These are phyloP conservation scores for Capsicum pubescens DNA, from an alignment of 257 asterid species.

Conservation along the genomic window DNA sequence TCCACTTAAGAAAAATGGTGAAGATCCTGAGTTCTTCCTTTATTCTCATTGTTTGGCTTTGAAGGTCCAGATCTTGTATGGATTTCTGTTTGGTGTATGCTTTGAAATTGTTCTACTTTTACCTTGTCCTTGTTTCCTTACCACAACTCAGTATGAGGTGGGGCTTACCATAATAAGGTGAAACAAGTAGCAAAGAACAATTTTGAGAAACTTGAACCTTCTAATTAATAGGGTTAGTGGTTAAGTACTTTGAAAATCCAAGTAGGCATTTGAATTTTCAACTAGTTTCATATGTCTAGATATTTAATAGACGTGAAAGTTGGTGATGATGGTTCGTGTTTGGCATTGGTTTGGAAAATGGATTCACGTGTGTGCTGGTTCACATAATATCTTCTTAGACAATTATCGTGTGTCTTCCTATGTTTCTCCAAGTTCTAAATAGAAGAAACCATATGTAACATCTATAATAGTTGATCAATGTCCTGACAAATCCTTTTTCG, in stretches of 20 bases:
- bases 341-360: not conserved
- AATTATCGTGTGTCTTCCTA: not conserved
- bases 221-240: no score
- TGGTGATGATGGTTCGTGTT: not conserved
- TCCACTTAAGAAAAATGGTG: not conserved
- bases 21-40: not conserved
- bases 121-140: no score
- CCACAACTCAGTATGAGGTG: no score
- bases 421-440: not conserved
- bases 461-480: conserved; percentile 2
- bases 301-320: not conserved
- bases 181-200: no score
- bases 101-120: no score
- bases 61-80: no score
- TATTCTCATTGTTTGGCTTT: no score
- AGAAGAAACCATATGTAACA: not conserved
- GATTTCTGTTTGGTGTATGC: no score
- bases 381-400: not conserved
- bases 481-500: not conserved
- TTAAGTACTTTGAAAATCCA: not conserved
- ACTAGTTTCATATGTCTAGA: not conserved
- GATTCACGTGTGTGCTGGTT: not conserved
- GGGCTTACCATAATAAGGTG: no score
- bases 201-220: no score
- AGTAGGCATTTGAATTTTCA: not conserved